Conservation (phyloP, 257 asterid genomes). For the Lithospermum erythrorhizon region DNA sequence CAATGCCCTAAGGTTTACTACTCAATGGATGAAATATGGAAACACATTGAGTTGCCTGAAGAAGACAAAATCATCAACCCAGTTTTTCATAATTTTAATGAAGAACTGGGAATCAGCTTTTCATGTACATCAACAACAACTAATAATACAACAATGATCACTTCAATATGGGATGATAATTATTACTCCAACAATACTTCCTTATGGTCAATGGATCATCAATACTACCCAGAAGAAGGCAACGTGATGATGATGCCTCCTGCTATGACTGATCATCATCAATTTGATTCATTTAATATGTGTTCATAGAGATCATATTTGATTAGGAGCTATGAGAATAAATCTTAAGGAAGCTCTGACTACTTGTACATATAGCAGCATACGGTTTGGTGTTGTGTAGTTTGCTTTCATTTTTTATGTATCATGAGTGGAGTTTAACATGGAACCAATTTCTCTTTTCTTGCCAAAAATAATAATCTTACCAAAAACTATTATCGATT, state of each 20-base stretch:
- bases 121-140: conserved; percentile 9
- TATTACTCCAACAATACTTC: conserved; percentile 22
- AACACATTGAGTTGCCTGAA: conserved; percentile 51
- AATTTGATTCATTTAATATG: conserved; percentile 12
- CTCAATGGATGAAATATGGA: conserved; percentile 87
- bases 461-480: not conserved
- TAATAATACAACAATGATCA: conserved; percentile 15
- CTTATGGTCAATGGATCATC: conserved; percentile 43
- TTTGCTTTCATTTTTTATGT: not conserved
- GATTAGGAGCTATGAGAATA: conserved; percentile 12
- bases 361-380: conserved; percentile 8
- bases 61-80: conserved; percentile 22
- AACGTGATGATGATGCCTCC: conserved; percentile 29
- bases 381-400: not conserved
- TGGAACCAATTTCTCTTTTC: not conserved
- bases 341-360: conserved; percentile 20
- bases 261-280: conserved; percentile 16
- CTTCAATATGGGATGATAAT: conserved; percentile 57
- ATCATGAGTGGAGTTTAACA: not conserved
- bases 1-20: conserved; percentile 24
- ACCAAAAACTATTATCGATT: too few species aligned
- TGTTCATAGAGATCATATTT: conserved; percentile 21
- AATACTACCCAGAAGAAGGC: conserved; percentile 5
- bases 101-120: conserved; percentile 10
- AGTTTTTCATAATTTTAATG: not conserved